Percentiles rank a stretch among this genome's conserved stretches.
Conservation (phyloP, 305 asterid genomes). For the Fraxinus dipetala region DNA sequence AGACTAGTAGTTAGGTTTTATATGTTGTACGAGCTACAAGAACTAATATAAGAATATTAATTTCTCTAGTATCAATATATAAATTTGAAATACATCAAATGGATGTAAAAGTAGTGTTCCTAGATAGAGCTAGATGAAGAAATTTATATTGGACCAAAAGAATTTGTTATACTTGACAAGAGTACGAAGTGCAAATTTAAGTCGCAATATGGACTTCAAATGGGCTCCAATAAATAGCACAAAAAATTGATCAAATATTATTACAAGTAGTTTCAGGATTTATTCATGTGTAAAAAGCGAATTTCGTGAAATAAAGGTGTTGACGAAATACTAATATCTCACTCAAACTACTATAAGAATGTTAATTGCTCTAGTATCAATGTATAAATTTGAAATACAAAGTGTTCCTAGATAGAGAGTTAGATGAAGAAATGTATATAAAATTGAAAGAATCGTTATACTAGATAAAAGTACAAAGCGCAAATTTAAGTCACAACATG, state of each 20-base stretch:
- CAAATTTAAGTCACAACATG: not conserved
- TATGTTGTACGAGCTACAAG: not conserved
- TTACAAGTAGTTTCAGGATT: not conserved
- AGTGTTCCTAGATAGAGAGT: not conserved
- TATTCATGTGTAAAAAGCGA: not conserved
- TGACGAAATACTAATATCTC: constrained; percentile 15
- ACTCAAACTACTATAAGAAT: not conserved
- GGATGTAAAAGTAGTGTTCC: not conserved
- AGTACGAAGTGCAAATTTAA: not conserved
- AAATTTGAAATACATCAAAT: not conserved
- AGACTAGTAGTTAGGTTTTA: not conserved
- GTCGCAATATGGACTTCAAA: not conserved
- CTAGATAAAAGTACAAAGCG: not conserved
- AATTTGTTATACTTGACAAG: not conserved
- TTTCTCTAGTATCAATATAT: not conserved
- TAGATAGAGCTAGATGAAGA: not conserved
- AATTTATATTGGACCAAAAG: not conserved
- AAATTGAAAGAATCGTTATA: not conserved
- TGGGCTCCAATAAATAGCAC: not conserved
- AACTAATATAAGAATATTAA: not conserved
- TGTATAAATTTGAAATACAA: not conserved
- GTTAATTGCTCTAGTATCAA: not conserved
- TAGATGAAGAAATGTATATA: not conserved
- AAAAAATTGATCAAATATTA: not conserved
- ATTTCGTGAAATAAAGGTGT: not conserved